These are phyloP conservation scores for Talaromyces borbonicus DNA, from an alignment of 495 filamentous ascomycete genomes.

Conservation along the genomic window DNA sequence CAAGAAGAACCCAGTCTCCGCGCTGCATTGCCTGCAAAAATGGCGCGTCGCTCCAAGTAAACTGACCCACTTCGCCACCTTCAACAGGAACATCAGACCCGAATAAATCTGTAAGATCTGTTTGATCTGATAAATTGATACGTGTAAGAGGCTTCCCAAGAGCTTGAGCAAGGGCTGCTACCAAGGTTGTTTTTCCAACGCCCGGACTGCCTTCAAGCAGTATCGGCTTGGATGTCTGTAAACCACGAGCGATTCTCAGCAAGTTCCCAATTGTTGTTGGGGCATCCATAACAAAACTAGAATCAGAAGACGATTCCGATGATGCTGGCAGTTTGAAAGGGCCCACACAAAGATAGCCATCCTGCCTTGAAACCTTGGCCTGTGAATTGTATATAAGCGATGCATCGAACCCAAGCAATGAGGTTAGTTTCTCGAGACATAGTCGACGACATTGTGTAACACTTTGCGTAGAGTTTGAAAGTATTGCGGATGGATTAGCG, in stretches of 20 bases:
- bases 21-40: conserved; percentile 94
- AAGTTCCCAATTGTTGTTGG: conserved; percentile 84
- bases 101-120: conserved; percentile 93
- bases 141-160: conserved; percentile 73
- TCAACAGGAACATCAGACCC: conserved; percentile 94
- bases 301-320: conserved; percentile 36
- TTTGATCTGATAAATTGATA: conserved; percentile 97
- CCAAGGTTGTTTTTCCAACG: conserved; percentile 91
- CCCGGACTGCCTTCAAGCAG: conserved; percentile 92
- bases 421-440: conserved; percentile 63
- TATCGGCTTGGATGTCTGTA: conserved; percentile 83
- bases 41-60: conserved; percentile 90
- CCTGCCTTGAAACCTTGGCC: conserved; percentile 37
- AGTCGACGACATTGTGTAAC: conserved; percentile 51
- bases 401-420: conserved; percentile 55
- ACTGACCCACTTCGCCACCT: conserved; percentile 75
- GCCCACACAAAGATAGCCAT: conserved; percentile 50
- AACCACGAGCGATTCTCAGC: conserved; percentile 81
- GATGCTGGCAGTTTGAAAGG: conserved; percentile 57
- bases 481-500: conserved; percentile 80
- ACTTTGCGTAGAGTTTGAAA: conserved; percentile 51
- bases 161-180: conserved; percentile 70
- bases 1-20: conserved; percentile 90
- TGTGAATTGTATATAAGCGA: conserved; percentile 49
- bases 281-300: conserved; percentile 68